Base-by-base conservation (phyloP, 1,284 basidiomycete genomes). In the Ganoderma meredithae region DNA sequence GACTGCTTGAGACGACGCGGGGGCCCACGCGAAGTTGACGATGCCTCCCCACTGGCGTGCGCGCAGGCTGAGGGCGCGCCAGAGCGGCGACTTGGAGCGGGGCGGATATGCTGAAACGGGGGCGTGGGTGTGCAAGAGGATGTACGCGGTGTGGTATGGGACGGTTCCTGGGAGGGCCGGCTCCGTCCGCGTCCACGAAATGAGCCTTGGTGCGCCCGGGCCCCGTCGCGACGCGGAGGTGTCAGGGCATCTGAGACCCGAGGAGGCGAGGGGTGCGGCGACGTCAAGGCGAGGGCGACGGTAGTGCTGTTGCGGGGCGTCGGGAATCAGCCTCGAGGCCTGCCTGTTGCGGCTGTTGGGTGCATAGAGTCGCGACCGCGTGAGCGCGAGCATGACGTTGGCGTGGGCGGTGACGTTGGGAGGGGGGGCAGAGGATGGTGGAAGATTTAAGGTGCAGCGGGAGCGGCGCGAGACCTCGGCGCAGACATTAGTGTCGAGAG, bases 21-120 rank as follows among this genome's bases (percentile, higher is more conserved):
- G 77, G 41, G 81, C 79, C 86, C 86, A 90, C 10, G 84, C 81
- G 74, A 90, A 88, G 76, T 91, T 91, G 68, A 89, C 85, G n/a
- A 84, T 67, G 2, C 84, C 88, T 19, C 85, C 85, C 81, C 82
- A 86, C 71, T 79, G 77, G 27, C 77, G 73, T 4, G 81, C 80
- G 27, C 80, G 79, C 7, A 85, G 77, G 65, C 84, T 83, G 25
- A 92, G 79, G 10, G 81, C 83, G n/a, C 85, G 82, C 62, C 87
- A 85, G 1, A 91, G 67, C 4, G 83, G 79, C 0, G 88, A 88
- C 12, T 81, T 79, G 25, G 85, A 74, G n/a, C 81, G 83, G 27
- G 84, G 73, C 1, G 89, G 85, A 70, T 88, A 90, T 6, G 76
- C 67, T 1, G 81, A 74, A 1, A 89, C 88, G 10, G 87, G 83